phyloP scores from a whole-genome alignment of 2,329 filamentous ascomycete genomes.

The Beauveria brongniartii region DNA sequence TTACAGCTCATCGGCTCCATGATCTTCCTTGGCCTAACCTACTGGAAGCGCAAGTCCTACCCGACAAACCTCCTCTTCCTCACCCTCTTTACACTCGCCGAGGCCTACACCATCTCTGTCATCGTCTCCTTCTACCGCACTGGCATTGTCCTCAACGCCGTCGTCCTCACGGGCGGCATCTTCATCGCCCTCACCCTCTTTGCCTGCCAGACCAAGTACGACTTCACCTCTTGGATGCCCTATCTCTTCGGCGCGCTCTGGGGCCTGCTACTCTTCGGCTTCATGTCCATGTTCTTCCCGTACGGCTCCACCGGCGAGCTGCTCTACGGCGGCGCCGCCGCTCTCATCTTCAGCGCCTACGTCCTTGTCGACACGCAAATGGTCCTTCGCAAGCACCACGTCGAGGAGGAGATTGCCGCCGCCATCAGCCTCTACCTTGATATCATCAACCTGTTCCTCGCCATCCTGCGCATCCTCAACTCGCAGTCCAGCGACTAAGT shows the following conservation, averaged over 20 bases:
- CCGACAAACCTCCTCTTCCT: conserved; percentile 93
- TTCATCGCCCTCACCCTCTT: conserved; percentile 77
- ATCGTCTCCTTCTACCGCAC: conserved; percentile 86
- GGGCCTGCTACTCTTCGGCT: conserved; percentile 85
- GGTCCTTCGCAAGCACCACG: conserved; percentile 90
- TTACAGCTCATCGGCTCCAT: conserved; percentile 66
- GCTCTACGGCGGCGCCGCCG: conserved; percentile 71
- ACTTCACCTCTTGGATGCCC: conserved; percentile 95
- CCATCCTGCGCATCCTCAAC: conserved; percentile 92
- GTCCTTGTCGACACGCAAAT: conserved; percentile 95
- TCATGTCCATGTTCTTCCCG: conserved; percentile 87
- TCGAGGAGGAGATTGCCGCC: conserved; percentile 95
- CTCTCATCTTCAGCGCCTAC: conserved; percentile 87
- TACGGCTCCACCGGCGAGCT: conserved; percentile 75
- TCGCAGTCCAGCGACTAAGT: conserved; percentile 84
- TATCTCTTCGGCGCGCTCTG: conserved; percentile 88
- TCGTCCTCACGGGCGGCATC: conserved; percentile 77
- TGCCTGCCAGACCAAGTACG: conserved; percentile 95
- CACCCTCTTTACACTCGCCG: conserved; percentile 77
- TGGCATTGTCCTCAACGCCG: conserved; percentile 78
- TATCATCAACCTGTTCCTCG: conserved; percentile 93
- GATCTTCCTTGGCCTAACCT: conserved; percentile 78
- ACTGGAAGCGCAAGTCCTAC: conserved; percentile 93
- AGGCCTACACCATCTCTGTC: conserved; percentile 89
- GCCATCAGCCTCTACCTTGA: conserved; percentile 93